These are phyloP conservation scores for Punica granatum DNA, from an alignment of 345 rosid species.

Conservation along the genomic window DNA sequence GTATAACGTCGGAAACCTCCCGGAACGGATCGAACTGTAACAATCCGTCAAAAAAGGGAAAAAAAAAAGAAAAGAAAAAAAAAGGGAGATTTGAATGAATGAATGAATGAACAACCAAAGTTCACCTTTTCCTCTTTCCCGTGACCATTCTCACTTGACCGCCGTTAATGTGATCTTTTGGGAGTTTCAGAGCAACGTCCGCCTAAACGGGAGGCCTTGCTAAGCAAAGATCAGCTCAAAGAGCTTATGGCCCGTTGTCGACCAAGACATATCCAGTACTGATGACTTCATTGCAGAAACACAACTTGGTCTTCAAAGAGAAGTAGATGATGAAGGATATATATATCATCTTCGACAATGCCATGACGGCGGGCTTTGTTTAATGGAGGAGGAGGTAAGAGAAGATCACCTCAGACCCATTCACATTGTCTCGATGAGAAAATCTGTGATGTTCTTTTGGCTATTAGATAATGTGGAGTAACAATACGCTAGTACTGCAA, in stretches of 20 bases:
- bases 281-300: background rate
- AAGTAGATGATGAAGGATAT: background rate
- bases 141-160: background rate
- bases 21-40: background rate
- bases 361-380: too few relatives aligned
- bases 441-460: too few relatives aligned
- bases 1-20: background rate
- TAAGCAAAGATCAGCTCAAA: background rate
- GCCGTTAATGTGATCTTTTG: background rate
- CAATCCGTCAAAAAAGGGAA: background rate
- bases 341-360: background rate
- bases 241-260: background rate
- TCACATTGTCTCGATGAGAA: too few relatives aligned
- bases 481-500: too few relatives aligned
- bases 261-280: background rate
- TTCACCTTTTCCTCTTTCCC: background rate
- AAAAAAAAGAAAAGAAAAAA: too few relatives aligned
- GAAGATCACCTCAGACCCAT: too few relatives aligned
- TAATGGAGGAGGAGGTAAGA: too few relatives aligned
- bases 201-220: background rate
- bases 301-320: background rate
- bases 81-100: too few relatives aligned
- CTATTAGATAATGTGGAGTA: too few relatives aligned
- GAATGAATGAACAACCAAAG: too few relatives aligned
- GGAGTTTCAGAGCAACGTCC: background rate